Conservation (phyloP, 768 basidiomycete genomes). For the Trametes punicea region DNA sequence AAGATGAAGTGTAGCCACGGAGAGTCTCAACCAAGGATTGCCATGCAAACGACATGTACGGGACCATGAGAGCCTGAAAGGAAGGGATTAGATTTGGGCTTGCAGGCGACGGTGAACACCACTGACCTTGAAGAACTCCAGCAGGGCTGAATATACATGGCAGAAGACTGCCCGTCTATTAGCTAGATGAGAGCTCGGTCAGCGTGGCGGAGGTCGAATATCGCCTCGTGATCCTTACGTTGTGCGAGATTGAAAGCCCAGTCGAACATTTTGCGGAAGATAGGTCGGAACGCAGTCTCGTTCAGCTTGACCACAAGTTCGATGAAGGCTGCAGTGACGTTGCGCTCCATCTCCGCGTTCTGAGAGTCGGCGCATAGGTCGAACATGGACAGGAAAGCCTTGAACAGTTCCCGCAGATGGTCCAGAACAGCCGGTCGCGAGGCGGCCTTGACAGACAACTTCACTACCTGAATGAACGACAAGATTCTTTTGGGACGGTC, state of each 20-base stretch:
- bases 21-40: conserved; percentile 64
- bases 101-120: neutral
- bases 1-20: conserved; percentile 40
- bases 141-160: conserved; percentile 64
- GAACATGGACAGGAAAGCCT: conserved; percentile 76
- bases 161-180: conserved; percentile 70
- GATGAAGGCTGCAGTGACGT: conserved; percentile 69
- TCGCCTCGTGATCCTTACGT: conserved; percentile 35
- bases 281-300: conserved; percentile 84
- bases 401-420: conserved; percentile 65
- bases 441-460: conserved; percentile 60
- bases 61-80: conserved; percentile 75
- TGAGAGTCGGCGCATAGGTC: conserved; percentile 37
- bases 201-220: neutral
- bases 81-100: neutral
- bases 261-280: conserved; percentile 90
- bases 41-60: conserved; percentile 81
- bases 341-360: conserved; percentile 36
- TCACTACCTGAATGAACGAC: conserved; percentile 68
- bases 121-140: conserved; percentile 86
- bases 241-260: conserved; percentile 78
- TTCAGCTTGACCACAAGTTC: conserved; percentile 92
- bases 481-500: conserved; percentile 19
- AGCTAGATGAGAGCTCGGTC: conserved; percentile 15
- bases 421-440: conserved; percentile 62